Evolutionary conservation across 2,329 filamentous ascomycete species (phyloP), one percentile per base, ranked within the genome.

Genomic region (Leptographium lundbergii): DNA sequence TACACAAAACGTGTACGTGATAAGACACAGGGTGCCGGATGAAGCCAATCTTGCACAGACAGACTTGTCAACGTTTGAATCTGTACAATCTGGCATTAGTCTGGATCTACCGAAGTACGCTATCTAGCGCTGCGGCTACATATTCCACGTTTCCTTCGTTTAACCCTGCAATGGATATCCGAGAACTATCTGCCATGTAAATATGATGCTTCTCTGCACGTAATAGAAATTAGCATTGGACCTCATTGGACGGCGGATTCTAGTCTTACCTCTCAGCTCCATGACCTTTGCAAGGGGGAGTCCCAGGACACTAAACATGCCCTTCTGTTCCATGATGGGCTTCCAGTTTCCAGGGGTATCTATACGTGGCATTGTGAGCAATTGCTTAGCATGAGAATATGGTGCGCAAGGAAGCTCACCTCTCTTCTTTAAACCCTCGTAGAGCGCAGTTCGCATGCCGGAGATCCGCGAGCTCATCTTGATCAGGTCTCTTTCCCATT

Each of bases 381-480:
- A 17, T 39, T 1, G 3, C 17, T 10, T 36, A 2, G 6, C 36
- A 45, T 2, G 19, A n/a, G 19, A 45, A 19, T n/a, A 2, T 1
- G 19, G 2, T 1, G 42, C 17, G 7, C 6, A 45, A 45, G 7
- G 36, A 45, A n/a, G 4, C 42, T n/a, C 19, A 34, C 19, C 17
- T 4, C 9, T 29, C n/a, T 34, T 36, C 25, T 29, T 7, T 2
- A 51, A 14, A 4, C 25, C 89, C 59, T 77, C 74, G 56, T 89
- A 81, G 65, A 99, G 76, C 4, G 81, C 82, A 68, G 83, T 83
- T 63, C 94, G 86, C 94, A 97, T 97, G 68, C 83, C 81, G 65
- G 88, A 91, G 75, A 99, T 97, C 63, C 94, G 87, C 24, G 91
- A 91, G 36, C 89, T 90, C 94, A 99, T 99, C 65, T 88, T 94